Conservation (phyloP, 1,284 basidiomycete genomes). For the Flammula alnicola region DNA sequence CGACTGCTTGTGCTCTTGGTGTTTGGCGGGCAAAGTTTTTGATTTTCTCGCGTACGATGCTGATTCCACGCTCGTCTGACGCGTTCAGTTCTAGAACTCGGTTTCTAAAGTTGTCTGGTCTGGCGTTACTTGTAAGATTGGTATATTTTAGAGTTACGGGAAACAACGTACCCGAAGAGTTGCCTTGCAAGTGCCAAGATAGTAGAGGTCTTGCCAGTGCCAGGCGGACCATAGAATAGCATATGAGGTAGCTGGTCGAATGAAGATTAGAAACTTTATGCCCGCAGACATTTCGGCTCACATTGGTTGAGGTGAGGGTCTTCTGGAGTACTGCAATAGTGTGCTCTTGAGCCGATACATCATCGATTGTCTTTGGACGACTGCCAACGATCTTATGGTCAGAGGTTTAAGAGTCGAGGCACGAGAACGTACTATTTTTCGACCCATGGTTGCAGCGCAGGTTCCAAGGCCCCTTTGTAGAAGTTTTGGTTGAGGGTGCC, state of each 20-base stretch:
- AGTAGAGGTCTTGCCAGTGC: conserved; percentile 98
- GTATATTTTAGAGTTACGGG: not conserved
- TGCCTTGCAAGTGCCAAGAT: conserved; percentile 95
- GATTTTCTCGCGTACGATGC: conserved; percentile 97
- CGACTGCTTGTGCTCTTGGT: conserved; percentile 75
- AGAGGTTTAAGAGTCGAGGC: not conserved
- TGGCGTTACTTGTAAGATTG: conserved; percentile 34
- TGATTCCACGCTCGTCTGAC: conserved; percentile 97
- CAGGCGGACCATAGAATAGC: conserved; percentile 99
- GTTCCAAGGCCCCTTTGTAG: conserved; percentile 50
- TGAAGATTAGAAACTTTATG: conserved; percentile 15
- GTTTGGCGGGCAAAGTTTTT: conserved; percentile 98
- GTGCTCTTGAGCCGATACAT: conserved; percentile 96
- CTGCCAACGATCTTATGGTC: conserved; percentile 44
- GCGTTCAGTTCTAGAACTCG: conserved; percentile 99
- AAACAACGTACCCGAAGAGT: conserved; percentile 80
- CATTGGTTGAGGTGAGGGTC: conserved; percentile 91
- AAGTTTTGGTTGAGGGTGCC: conserved; percentile 38
- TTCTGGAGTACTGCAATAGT: conserved; percentile 92
- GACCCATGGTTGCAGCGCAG: conserved; percentile 90
- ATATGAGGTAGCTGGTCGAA: conserved; percentile 91
- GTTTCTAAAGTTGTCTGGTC: conserved; percentile 93
- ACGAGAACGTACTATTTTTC: conserved; percentile 85
- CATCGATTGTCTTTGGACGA: conserved; percentile 97
- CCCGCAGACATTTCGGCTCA: conserved; percentile 38